phyloP scores from a whole-genome alignment of 2,329 filamentous ascomycete genomes.

The Colletotrichum navitas region DNA sequence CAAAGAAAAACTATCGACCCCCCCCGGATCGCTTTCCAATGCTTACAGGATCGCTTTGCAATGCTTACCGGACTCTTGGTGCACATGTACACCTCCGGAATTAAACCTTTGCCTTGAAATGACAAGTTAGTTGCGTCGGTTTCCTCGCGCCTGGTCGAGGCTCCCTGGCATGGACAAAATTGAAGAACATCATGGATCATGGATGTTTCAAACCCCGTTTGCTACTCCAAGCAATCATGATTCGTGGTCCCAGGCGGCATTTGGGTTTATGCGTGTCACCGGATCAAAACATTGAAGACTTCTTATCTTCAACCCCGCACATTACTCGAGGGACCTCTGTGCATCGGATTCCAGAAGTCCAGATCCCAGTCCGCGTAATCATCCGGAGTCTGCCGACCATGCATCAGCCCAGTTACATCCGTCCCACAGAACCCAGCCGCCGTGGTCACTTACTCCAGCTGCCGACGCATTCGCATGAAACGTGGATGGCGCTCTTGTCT shows the following conservation, averaged over 20 bases:
- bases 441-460: conserved; percentile 47
- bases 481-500: conserved; percentile 44
- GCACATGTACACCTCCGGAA: conserved; percentile 4
- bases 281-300: background rate
- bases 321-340: conserved; percentile 21
- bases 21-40: conserved; percentile 10
- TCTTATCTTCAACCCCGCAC: conserved; percentile 16
- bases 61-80: background rate
- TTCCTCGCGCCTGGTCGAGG: background rate
- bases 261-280: conserved; percentile 13
- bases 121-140: background rate
- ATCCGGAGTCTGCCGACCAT: conserved; percentile 41
- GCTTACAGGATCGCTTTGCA: conserved; percentile 8
- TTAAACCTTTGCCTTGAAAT: conserved; percentile 5
- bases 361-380: conserved; percentile 42
- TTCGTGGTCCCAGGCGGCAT: conserved; percentile 8
- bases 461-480: conserved; percentile 50
- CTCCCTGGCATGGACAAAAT: background rate
- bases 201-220: background rate
- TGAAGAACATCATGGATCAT: background rate
- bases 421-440: conserved; percentile 56
- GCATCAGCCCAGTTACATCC: conserved; percentile 53
- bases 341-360: conserved; percentile 40
- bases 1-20: background rate
- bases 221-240: conserved; percentile 1